Conservation (phyloP, 140 eudicot genomes). For the Erigeron philadelphicus region DNA sequence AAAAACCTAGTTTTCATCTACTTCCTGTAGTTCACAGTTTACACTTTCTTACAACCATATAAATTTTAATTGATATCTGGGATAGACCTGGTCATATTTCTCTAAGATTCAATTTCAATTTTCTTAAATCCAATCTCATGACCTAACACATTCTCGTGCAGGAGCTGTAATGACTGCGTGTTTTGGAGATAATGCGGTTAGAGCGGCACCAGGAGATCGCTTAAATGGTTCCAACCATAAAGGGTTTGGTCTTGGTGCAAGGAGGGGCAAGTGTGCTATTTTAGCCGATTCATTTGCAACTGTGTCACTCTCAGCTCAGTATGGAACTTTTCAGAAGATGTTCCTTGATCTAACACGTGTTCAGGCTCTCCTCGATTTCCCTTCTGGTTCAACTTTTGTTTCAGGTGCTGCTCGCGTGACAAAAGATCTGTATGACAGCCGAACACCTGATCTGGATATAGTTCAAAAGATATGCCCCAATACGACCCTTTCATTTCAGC, state of each 20-base stretch:
- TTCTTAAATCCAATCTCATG: background rate
- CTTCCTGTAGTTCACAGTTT: background rate
- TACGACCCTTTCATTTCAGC: constrained; percentile 70
- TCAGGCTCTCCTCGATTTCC: constrained; percentile 58
- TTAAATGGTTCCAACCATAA: constrained; percentile 21
- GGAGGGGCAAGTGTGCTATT: constrained; percentile 54
- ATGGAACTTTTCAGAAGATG: constrained; percentile 70
- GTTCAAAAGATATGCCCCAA: constrained; percentile 56
- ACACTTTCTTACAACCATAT: background rate
- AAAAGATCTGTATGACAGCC: constrained; percentile 47
- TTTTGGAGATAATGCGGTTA: constrained; percentile 55
- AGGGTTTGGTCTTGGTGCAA: constrained; percentile 38
- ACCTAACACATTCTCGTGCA: constrained; percentile 24
- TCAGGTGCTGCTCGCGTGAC: constrained; percentile 58
- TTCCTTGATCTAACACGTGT: constrained; percentile 70
- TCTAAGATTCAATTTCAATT: background rate
- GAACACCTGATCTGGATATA: constrained; percentile 43
- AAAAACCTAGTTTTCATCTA: background rate
- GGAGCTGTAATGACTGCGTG: constrained; percentile 68
- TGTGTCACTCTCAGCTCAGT: constrained; percentile 64
- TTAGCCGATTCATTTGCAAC: constrained; percentile 74
- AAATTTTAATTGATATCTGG: background rate
- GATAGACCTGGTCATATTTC: background rate
- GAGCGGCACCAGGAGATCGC: constrained; percentile 32
- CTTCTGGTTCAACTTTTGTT: constrained; percentile 71